Evolutionary conservation across 23 red algal species (phyloP), one percentile per base, ranked within the genome.

Genomic region (Gracilaria gracilis): DNA sequence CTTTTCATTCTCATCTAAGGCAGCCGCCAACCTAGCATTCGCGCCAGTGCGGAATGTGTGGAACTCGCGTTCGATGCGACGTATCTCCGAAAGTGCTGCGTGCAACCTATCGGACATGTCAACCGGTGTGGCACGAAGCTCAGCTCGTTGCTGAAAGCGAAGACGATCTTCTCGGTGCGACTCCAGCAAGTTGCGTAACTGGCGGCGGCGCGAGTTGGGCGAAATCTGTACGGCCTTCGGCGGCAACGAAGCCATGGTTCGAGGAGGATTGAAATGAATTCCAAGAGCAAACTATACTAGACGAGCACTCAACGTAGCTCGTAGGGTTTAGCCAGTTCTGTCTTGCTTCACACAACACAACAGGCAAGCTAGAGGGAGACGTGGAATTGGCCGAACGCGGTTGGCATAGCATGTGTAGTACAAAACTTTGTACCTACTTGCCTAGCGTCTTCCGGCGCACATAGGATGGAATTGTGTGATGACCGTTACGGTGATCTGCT

Each of bases 11-110:
- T 77, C 72, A 50, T 77, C 72, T 25, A 77, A 51, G 25, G 72
- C 72, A 51, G 72, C 72, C 1, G 72, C 72, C 46, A 77, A 34
- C 23, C 72, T 48, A 16, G 72, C 72, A 31, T 77, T 77, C 36
- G 72, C 72, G 23, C 72, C 72, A 14, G 72, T 31, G 17, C 72
- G 72, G 21, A 77, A 77, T 2, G 72, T 77, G 72, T 77, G 72
- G 72, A 77, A 77, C 34, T 77, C 72, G 40, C 72, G 38, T 37
- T 77, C 72, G 72, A 77, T 77, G 42, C 72, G 72, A 13, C 72
- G 39, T 29, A 77, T 51, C 15, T 77, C 72, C 3, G 72, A 33
- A 48, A 77, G 72, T 77, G 72, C 72, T 1, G 38, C 72, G 9
- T 77, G 72, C 20, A 77, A 20, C 39, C 46, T 34, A 1, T 77